A percentile compares a stretch with the other conserved stretches of the same genome.
phyloP scores from a whole-genome alignment of 129 eudicot genomes.

The Tagetes erecta region DNA sequence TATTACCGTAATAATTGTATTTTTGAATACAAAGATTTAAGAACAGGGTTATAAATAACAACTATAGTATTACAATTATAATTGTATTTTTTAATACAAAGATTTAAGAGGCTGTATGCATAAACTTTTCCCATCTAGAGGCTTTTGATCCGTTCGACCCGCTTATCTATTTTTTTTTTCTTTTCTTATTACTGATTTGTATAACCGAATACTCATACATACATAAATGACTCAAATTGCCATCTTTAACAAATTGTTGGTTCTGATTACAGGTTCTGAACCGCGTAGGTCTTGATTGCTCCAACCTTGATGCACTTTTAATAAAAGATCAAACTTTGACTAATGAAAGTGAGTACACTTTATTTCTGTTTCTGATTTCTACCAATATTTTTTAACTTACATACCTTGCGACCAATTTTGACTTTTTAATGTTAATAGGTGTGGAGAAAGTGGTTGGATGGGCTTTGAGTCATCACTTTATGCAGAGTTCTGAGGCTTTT shows the following conservation, averaged over 20 bases:
- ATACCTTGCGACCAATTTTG: slow-evolving; percentile 2
- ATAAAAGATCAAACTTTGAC: slow-evolving; percentile 88
- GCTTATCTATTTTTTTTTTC: neutral
- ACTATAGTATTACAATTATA: neutral
- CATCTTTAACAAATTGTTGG: neutral
- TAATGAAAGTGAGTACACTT: slow-evolving; percentile 60
- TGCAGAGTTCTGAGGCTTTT: slow-evolving; percentile 60
- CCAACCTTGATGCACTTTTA: slow-evolving; percentile 65
- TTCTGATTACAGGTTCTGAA: slow-evolving; percentile 61
- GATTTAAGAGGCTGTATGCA: neutral
- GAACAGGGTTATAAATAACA: neutral
- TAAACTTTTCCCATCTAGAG: neutral
- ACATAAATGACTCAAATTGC: neutral
- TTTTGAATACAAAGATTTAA: too few relatives aligned
- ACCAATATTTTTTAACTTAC: neutral
- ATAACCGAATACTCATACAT: neutral
- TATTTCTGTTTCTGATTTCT: neutral
- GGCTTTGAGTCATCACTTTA: slow-evolving; percentile 89
- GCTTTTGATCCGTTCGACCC: neutral
- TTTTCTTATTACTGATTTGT: neutral
- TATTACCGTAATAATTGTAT: neutral
- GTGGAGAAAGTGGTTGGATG: slow-evolving; percentile 89
- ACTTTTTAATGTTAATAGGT: slow-evolving; percentile 36
- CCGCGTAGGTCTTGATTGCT: slow-evolving; percentile 58
- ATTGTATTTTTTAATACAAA: neutral